Base-by-base conservation (phyloP, 306 rosid species). In the Quercus ilex region DNA sequence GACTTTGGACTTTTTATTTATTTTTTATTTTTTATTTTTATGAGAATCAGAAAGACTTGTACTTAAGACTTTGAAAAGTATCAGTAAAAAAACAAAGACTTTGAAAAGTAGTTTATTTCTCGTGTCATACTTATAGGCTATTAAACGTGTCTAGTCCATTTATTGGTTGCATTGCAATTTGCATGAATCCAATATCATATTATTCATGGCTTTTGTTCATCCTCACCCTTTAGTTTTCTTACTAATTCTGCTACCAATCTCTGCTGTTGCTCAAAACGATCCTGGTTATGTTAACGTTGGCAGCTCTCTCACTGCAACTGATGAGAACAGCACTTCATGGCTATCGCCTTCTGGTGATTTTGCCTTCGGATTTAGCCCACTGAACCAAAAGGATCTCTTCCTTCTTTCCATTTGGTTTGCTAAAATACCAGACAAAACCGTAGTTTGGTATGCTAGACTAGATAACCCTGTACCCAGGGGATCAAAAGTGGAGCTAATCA, bases 351-450 rank as follows among this genome's bases (percentile, higher is more conserved):
- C 90, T 4, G 83, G 81, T 18, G 89, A 90, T 62, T 92, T 92
- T 65, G 89, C 92, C 26, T 90, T 90, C 55, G 89, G 94, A n/a
- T 89, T 91, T 80, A 60, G 49, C 13, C 82, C 75, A n/a, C 79
- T 73, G n/a, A 1, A 59, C 0, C 31, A 20, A 0, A 75, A 55
- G 23, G 78, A 67, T 60, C 13, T 20, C 38, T 87, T 86, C 87
- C 70, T 89, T 55, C 89, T 87, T 46, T 80, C 88, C 57, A 83
- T 87, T n/a, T 92, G 94, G 92, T 92, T 75, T 78, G 73, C 83
- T 5, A 86, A 74, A 2, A 71, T 90, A 41, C 83, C 71, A 6
- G 71, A 76, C 1, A 81, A 17, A 28, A 88, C 89, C 59, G 18
- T 85, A 5, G 90, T 85, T 6, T 92, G 97, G 97, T 85, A 56